phyloP scores from a whole-genome alignment of 2,329 filamentous ascomycete species.

The Drechmeria coniospora region DNA sequence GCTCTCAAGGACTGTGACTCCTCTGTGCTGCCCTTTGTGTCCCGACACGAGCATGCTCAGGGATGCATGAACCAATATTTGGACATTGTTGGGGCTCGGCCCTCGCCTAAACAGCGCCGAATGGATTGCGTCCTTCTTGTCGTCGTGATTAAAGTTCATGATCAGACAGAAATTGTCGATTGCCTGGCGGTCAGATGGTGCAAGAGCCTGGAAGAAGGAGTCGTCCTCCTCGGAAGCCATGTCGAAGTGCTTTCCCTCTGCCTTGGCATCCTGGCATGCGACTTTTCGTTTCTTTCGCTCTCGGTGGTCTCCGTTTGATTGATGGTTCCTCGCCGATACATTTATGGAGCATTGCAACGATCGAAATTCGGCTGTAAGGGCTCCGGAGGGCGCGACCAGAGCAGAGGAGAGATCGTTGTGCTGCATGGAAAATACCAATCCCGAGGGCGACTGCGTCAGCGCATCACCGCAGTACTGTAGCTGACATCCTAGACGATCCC shows the following conservation, averaged over 20 bases:
- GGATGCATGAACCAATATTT: no score
- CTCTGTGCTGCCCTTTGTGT: conserved; percentile 7
- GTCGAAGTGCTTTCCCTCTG: background rate
- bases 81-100: no score
- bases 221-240: background rate
- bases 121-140: no score
- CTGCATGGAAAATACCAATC: conserved; percentile 18
- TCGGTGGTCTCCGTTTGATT: background rate
- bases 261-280: background rate
- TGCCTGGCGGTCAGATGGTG: conserved; percentile 10
- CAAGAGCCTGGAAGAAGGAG: conserved; percentile 7
- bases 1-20: conserved; percentile 7
- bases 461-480: conserved; percentile 8
- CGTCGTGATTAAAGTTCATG: conserved; percentile 10
- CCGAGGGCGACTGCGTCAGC: conserved; percentile 4
- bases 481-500: conserved; percentile 15
- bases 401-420: conserved; percentile 19
- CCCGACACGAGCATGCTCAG: conserved; percentile 14
- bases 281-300: conserved; percentile 3
- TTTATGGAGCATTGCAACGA: conserved; percentile 12
- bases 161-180: conserved; percentile 14
- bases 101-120: no score
- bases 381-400: conserved; percentile 12
- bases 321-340: conserved; percentile 8
- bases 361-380: conserved; percentile 12